These are phyloP conservation scores for Alnus rubra DNA, from an alignment of 306 rosid species.

Conservation along the genomic window DNA sequence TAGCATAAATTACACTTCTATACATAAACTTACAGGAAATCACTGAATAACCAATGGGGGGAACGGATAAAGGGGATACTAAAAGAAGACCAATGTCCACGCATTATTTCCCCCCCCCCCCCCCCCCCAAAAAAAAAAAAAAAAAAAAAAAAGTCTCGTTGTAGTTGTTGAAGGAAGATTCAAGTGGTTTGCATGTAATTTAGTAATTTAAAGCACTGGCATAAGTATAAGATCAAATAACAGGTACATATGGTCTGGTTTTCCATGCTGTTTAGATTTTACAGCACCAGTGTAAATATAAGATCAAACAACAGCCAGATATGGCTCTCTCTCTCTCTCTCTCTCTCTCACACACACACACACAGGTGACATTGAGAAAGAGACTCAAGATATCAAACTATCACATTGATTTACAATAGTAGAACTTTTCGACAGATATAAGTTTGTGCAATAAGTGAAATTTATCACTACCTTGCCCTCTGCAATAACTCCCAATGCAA, in stretches of 20 bases:
- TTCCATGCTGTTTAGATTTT: conserved; percentile 9
- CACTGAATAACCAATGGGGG: not conserved
- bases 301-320: not conserved
- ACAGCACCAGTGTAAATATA: conserved; percentile 6
- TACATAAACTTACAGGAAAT: not conserved
- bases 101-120: not conserved
- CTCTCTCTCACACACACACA: not conserved
- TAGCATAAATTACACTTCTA: not conserved
- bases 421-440: not conserved
- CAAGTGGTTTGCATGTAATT: not conserved
- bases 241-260: conserved; percentile 3
- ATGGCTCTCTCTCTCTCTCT: not conserved
- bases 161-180: too few relatives aligned
- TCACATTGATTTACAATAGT: not conserved
- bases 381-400: not conserved
- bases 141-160: too few relatives aligned
- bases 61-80: not conserved
- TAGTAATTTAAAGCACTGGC: not conserved
- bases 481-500: conserved; percentile 96
- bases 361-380: conserved; percentile 1
- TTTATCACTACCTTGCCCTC: conserved; percentile 68
- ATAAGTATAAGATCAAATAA: not conserved
- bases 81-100: not conserved
- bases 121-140: too few relatives aligned
- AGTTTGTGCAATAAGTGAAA: conserved; percentile 15